Percentiles rank a stretch among this genome's conserved stretches.
Conservation (phyloP, 2,329 filamentous ascomycete genomes). For the Ascochyta koolunga region DNA sequence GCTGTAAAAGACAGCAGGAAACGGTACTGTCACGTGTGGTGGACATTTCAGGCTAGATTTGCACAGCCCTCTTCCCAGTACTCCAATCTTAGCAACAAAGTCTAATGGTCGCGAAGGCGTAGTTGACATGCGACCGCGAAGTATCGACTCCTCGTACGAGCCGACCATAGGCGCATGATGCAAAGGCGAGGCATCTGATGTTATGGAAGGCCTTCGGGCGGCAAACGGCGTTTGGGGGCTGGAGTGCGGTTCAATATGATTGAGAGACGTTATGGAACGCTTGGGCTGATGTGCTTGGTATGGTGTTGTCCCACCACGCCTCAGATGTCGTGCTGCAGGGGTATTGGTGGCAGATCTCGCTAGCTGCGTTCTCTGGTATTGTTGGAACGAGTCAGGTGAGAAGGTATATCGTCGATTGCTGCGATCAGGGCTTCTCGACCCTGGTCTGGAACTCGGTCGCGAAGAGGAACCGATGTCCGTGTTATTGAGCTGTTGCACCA, state of each 20-base stretch:
- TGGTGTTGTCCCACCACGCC: constrained; percentile 66
- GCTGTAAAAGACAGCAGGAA: constrained; percentile 95
- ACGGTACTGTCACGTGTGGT: constrained; percentile 85
- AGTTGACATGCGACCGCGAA: constrained; percentile 95
- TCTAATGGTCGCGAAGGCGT: constrained; percentile 90
- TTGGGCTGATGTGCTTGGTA: constrained; percentile 82
- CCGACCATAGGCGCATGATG: constrained; percentile 96
- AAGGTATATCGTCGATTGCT: constrained; percentile 73
- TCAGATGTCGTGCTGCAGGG: constrained; percentile 47
- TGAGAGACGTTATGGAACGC: constrained; percentile 71
- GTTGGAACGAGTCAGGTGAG: constrained; percentile 65
- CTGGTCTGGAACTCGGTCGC: constrained; percentile 42
- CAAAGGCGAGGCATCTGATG: constrained; percentile 75
- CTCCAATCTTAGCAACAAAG: constrained; percentile 94
- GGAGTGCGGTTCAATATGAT: constrained; percentile 44
- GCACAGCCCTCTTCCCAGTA: constrained; percentile 87
- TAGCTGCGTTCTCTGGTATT: constrained; percentile 53
- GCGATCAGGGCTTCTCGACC: constrained; percentile 54
- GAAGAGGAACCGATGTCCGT: constrained; percentile 72
- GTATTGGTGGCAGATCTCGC: constrained; percentile 38
- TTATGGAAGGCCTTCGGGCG: constrained; percentile 70
- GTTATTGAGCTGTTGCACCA: constrained; percentile 87
- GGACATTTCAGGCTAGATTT: constrained; percentile 85
- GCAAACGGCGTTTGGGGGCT: constrained; percentile 55
- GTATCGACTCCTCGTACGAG: constrained; percentile 95